A percentile compares a stretch with the other conserved stretches of the same genome.
These are phyloP conservation scores for Puccinia triticina DNA, from an alignment of 1,284 basidiomycete genomes.

Conservation along the genomic window DNA sequence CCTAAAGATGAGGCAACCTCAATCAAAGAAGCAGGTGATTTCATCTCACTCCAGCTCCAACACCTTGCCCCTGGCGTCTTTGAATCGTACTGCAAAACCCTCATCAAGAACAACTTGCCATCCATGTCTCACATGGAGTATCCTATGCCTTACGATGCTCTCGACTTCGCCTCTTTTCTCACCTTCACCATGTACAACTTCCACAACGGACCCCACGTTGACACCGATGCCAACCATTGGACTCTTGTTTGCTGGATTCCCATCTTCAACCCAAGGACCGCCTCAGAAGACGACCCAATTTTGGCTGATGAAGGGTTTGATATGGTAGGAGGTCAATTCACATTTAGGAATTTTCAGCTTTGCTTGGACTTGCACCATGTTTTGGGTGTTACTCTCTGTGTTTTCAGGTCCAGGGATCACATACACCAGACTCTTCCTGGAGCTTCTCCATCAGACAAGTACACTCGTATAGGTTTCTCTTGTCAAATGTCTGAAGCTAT, in stretches of 20 bases:
- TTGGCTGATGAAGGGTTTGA: too few relatives aligned
- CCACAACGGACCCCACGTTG: background rate
- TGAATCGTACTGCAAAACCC: background rate
- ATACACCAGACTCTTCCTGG: background rate
- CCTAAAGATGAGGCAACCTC: too few relatives aligned
- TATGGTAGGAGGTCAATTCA: too few relatives aligned
- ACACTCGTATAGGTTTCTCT: background rate
- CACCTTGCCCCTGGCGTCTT: background rate
- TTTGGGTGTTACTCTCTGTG: too few relatives aligned
- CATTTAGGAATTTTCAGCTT: too few relatives aligned
- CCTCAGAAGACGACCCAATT: too few relatives aligned
- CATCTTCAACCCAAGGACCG: background rate
- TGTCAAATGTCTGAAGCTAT: background rate
- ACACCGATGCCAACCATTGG: background rate
- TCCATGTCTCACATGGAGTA: background rate
- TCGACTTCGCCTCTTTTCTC: too few relatives aligned
- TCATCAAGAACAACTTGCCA: background rate
- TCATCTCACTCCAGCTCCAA: background rate
- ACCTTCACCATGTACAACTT: background rate
- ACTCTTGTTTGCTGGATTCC: background rate
- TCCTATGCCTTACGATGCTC: background rate
- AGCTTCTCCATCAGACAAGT: background rate
- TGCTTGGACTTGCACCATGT: too few relatives aligned
- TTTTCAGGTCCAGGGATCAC: too few relatives aligned
- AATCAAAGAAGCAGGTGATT: too few relatives aligned